Evolutionary conservation across 805 yeast species (phyloP).

Genomic region (Metschnikowia sp.): DNA sequence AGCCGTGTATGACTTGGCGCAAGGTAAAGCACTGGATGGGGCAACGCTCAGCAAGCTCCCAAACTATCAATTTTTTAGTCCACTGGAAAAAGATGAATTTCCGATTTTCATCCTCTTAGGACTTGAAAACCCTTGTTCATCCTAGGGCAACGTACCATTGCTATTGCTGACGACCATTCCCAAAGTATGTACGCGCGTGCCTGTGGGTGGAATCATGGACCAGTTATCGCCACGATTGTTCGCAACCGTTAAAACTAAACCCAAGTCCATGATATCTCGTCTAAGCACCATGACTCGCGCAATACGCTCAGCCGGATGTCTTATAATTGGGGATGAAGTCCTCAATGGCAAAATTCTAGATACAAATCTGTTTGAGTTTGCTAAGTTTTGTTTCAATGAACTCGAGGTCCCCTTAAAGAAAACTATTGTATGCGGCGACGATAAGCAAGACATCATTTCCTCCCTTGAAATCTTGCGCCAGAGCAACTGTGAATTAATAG

Average conservation of each 20-base stretch:
- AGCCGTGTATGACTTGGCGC: too few species aligned
- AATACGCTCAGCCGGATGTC: conserved; percentile 44
- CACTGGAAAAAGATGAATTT: too few species aligned
- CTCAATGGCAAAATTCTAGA: conserved; percentile 82
- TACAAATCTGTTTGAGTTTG: conserved; percentile 71
- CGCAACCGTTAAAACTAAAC: background rate
- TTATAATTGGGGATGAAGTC: conserved; percentile 84
- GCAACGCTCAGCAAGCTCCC: too few species aligned
- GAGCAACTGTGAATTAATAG: conserved; percentile 58
- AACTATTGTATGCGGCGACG: conserved; percentile 76
- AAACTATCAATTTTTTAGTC: too few species aligned
- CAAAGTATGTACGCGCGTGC: too few species aligned
- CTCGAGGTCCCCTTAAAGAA: conserved; percentile 64
- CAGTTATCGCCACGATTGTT: background rate
- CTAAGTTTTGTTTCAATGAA: conserved; percentile 60
- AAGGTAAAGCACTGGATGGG: too few species aligned
- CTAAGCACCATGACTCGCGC: conserved; percentile 14
- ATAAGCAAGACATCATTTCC: conserved; percentile 56
- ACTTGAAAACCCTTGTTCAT: too few species aligned
- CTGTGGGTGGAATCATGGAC: background rate
- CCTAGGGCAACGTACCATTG: too few species aligned
- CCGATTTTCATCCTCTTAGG: too few species aligned
- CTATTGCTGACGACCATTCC: too few species aligned
- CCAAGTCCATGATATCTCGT: conserved; percentile 7
- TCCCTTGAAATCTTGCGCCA: conserved; percentile 46